Base-by-base conservation (phyloP, 202 grass and related monocot genomes). In the Brachypodium distachyon region DNA sequence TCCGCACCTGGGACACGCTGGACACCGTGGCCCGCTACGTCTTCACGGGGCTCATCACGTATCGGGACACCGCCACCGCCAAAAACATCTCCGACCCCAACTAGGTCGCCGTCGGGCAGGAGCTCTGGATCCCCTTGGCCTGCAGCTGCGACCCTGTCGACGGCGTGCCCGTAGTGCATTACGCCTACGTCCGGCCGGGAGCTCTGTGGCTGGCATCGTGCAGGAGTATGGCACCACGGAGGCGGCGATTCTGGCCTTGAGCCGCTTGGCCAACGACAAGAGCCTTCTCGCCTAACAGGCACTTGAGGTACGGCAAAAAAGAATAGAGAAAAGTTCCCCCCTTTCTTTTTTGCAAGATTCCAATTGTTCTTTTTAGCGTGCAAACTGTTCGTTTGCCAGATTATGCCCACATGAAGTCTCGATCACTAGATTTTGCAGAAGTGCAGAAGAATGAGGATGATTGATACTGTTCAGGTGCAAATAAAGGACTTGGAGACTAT, bases 141-240 rank as follows among this genome's bases (percentile, higher is more conserved):
- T 99, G 96, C 77, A 99, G 96, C 89, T 99, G 96, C 79, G 96
- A 99, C 85, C 76, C 73, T 23, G 85, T 99, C 0, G 92, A 0
- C 3, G 75, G 58, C 0, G 23, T 73, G 23, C 19, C 77, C 1
- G 85, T 85, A 38, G 87, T 95, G 70, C 96, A 99, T 66, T 79
- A 86, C 76, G 85, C 87, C 3, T 91, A 95, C 48, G 73, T 92
- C 73, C 65, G 7, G 5, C 80, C 11, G 96, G 96, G 59, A 82
- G 73, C 74, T 81, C 91, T 0, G 83, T 93, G 12, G 63, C 58
- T 1, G 43, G 29, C 12, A 99, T 95, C 19, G 92, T 92, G 38
- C 74, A 66, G 51, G 85, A 84, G 60, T 89, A 92, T 55, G 89
- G 87, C 59, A 77, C 88, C 32, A 83, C 79, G 34, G 66, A 90